Percentiles rank a stretch among this genome's conserved stretches.
Conservation (phyloP, 2,329 filamentous ascomycete species). For the Paraphoma chrysanthemicola region DNA sequence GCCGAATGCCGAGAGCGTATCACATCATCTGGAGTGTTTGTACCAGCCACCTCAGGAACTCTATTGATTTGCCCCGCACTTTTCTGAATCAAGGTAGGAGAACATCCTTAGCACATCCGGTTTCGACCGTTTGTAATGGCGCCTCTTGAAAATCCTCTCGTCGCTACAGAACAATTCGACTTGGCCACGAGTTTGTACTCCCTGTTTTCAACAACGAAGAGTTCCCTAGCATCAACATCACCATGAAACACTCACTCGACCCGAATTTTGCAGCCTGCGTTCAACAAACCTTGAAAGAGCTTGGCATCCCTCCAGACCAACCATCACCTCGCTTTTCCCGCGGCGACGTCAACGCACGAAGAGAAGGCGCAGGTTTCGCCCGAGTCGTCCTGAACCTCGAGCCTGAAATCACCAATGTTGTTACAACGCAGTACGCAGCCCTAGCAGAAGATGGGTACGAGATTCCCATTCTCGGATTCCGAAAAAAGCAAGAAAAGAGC, state of each 20-base stretch:
- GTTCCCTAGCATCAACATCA: background rate
- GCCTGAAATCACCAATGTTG: background rate
- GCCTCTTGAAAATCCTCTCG: too few species aligned
- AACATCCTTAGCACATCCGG: background rate
- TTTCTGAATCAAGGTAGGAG: background rate
- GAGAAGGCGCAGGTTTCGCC: background rate
- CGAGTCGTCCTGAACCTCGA: background rate
- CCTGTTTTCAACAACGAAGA: too few species aligned
- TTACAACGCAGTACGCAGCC: background rate
- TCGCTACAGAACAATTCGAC: too few species aligned
- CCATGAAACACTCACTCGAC: background rate
- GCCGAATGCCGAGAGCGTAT: background rate
- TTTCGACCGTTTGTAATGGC: background rate
- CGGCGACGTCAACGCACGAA: background rate
- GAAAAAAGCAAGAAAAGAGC: background rate
- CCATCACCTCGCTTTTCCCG: background rate
- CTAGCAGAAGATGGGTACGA: background rate
- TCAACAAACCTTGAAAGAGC: background rate
- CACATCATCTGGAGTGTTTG: background rate
- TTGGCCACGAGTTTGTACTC: too few species aligned
- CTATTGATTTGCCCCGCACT: background rate
- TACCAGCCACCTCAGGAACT: background rate
- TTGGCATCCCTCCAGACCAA: background rate
- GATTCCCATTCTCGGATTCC: background rate
- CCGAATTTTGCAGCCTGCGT: background rate